phyloP scores from a whole-genome alignment of 1,284 basidiomycete genomes.

The Stereum hirsutum region DNA sequence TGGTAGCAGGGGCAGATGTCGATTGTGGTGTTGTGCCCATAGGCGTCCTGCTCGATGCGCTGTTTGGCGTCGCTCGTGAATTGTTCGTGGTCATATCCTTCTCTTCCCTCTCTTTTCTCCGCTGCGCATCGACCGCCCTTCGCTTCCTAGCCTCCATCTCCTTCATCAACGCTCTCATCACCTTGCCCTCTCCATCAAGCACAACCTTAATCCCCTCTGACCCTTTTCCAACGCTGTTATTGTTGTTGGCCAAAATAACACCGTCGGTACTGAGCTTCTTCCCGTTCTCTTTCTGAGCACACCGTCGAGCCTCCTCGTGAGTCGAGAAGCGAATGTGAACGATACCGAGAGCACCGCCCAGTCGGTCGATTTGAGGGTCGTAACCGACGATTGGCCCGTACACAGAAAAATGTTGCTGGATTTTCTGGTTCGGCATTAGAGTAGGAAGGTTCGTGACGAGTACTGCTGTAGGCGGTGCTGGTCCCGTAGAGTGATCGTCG shows the following conservation, averaged over 20 bases:
- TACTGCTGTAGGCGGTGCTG: constrained; percentile 70
- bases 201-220: constrained; percentile 48
- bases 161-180: constrained; percentile 47
- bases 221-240: constrained; percentile 20
- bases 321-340: constrained; percentile 64
- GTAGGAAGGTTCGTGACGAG: constrained; percentile 69
- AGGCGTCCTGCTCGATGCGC: no score
- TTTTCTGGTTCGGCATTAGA: constrained; percentile 56
- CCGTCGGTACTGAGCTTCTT: constrained; percentile 30
- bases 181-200: constrained; percentile 52
- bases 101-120: constrained; percentile 23
- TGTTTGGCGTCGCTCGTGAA: constrained; percentile 10
- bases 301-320: constrained; percentile 55
- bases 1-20: neutral
- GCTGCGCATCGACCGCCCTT: constrained; percentile 37
- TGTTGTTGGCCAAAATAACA: constrained; percentile 15
- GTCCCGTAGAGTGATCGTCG: constrained; percentile 68
- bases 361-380: constrained; percentile 75
- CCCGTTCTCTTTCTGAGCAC: constrained; percentile 52
- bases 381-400: constrained; percentile 67
- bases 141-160: constrained; percentile 43
- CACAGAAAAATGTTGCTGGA: constrained; percentile 60
- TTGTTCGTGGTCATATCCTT: constrained; percentile 11
- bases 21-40: constrained; percentile 1
- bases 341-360: constrained; percentile 78